Conservation (phyloP, 2,329 filamentous ascomycete species). For the Thielaviopsis punctulata region DNA sequence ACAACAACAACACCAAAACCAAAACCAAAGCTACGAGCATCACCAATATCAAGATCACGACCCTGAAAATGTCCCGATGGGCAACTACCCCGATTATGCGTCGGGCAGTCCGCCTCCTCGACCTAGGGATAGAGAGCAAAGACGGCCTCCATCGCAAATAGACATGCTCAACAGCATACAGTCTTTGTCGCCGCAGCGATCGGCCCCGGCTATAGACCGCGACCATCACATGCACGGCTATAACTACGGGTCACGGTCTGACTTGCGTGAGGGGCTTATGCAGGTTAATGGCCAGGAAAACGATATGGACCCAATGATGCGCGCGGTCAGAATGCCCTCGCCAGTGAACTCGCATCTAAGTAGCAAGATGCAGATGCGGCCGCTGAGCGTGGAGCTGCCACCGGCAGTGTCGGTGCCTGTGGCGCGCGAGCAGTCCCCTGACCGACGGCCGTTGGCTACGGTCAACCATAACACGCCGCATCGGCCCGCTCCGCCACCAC, state of each 20-base stretch:
- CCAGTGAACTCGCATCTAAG: conserved; percentile 5
- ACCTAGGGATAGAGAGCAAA: not conserved
- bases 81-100: not conserved
- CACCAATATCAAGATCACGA: not conserved
- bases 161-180: not conserved
- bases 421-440: conserved; percentile 27
- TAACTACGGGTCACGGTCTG: not conserved
- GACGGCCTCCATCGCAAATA: not conserved
- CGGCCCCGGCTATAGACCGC: not conserved
- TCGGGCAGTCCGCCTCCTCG: not conserved
- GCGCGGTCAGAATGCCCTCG: conserved; percentile 2
- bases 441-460: conserved; percentile 35
- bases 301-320: conserved; percentile 53
- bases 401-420: conserved; percentile 1
- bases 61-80: not conserved
- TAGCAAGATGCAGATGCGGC: not conserved
- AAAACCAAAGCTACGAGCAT: not conserved
- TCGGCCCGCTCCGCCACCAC: conserved; percentile 60
- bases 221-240: not conserved
- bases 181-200: not conserved
- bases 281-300: conserved; percentile 71
- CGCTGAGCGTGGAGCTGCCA: conserved; percentile 1
- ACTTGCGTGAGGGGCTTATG: not conserved
- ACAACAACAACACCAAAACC: not conserved
- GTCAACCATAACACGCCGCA: conserved; percentile 55